phyloP scores from a whole-genome alignment of 176 grass and related monocot species.

The Oryza meyeriana region DNA sequence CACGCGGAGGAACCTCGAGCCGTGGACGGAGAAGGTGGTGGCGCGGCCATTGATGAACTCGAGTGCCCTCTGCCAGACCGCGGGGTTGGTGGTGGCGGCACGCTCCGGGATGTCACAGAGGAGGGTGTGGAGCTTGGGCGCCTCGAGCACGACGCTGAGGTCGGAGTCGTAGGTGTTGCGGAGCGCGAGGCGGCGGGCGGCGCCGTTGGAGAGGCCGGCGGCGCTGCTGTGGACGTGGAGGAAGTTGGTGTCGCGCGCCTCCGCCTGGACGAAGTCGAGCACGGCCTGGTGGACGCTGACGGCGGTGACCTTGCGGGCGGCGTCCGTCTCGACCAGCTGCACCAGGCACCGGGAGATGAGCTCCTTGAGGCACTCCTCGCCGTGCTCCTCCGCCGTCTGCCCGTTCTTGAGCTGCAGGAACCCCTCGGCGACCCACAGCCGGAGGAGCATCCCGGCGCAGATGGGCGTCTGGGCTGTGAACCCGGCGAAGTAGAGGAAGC shows the following conservation, averaged over 20 bases:
- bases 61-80: background rate
- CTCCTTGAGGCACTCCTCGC: constrained; percentile 14
- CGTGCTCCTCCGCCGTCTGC: background rate
- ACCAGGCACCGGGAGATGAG: constrained; percentile 8
- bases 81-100: background rate
- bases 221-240: background rate
- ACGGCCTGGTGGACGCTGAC: background rate
- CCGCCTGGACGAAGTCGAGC: background rate
- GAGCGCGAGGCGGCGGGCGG: background rate
- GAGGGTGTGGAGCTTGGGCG: constrained; percentile 12
- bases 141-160: background rate
- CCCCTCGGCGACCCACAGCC: constrained; percentile 17
- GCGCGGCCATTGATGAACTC: background rate
- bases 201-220: background rate
- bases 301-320: background rate
- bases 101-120: background rate
- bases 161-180: constrained; percentile 10
- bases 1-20: constrained; percentile 5
- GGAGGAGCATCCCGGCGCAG: background rate
- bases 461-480: background rate
- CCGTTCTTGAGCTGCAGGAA: background rate
- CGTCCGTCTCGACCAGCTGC: background rate
- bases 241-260: constrained; percentile 6
- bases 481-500: constrained; percentile 6
- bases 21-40: background rate